phyloP scores from a whole-genome alignment of 306 rosid genomes.

The Fagus sylvatica region DNA sequence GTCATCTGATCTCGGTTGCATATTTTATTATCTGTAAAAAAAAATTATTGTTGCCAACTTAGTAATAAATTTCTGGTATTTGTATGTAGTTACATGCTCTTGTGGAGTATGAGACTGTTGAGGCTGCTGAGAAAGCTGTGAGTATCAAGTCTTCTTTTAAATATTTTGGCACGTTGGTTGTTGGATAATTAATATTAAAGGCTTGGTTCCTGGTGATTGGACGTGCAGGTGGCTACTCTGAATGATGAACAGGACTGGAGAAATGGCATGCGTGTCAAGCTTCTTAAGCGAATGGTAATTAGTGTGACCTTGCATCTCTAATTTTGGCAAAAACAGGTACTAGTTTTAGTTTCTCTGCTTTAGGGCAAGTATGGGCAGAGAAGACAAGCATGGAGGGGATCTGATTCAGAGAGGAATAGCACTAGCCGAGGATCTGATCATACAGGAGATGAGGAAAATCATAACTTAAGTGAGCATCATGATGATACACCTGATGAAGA shows the following conservation, averaged over 20 bases:
- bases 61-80: not conserved
- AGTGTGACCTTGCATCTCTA: conserved; percentile 8
- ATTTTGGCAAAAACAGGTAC: conserved; percentile 9
- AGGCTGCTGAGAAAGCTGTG: conserved; percentile 95
- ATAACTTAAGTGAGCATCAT: conserved; percentile 56
- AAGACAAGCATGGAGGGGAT: conserved; percentile 62
- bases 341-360: conserved; percentile 31
- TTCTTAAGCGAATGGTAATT: conserved; percentile 66
- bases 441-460: conserved; percentile 59
- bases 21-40: too few species aligned
- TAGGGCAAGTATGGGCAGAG: conserved; percentile 70
- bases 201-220: conserved; percentile 15
- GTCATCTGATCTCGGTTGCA: too few species aligned
- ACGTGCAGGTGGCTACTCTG: conserved; percentile 66
- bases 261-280: conserved; percentile 92
- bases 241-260: conserved; percentile 90
- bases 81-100: conserved; percentile 73
- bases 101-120: conserved; percentile 84
- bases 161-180: conserved; percentile 10
- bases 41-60: not conserved
- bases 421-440: conserved; percentile 49
- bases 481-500: conserved; percentile 70
- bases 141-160: conserved; percentile 38
- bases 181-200: conserved; percentile 13
- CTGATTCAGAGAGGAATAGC: conserved; percentile 64